Base-by-base conservation (phyloP, 352 stramenopile species). In the Pythium graminicola region DNA sequence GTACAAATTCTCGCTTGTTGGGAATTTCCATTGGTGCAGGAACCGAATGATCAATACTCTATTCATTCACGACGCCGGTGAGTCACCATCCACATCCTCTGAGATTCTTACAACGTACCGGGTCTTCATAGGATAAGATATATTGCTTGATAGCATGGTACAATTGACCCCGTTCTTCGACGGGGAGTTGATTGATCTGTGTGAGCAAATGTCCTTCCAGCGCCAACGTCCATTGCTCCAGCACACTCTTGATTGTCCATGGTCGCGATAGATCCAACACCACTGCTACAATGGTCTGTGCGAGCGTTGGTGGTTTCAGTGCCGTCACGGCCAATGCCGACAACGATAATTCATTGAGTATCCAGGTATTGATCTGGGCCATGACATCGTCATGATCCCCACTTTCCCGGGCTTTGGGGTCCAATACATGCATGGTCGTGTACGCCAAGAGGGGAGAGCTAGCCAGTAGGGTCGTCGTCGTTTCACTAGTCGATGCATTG, bases 191-290 rank as follows among this genome's bases (percentile, higher is more conserved):
- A 33, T 86, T 87, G 29, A 89, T 86, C 52, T 93, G 81, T 39
- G 76, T 58, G 22, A 89, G 69, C 35, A 93, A 47, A 24, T 85
- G 65, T 3, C 76, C 79, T 50, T 93, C 76, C 31, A 93, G 53
- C 16, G 67, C 67, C n/a, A 76, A 89, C 9, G 81, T 68, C 80
- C 82, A 93, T 66, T 91, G 32, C 28, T 93, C 82, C 41, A 93
- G 53, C 32, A 74, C 73, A 51, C 64, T 78, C 64, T 93, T 89
- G 64, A 93, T 87, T 24, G 77, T 86, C 82, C 82, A 93, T 10
- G 77, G 79, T 23, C 74, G 67, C 35, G 75, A 87, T 35, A 87
- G 53, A 62, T 93, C 82, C 39, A 90, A 33, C 36, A 86, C 76
- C 43, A 93, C 72, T 0, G 60, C 70, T 19, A 78, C 66, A 31